Conservation (phyloP, 176 grass and related monocot genomes). For the Zoysia japonica region DNA sequence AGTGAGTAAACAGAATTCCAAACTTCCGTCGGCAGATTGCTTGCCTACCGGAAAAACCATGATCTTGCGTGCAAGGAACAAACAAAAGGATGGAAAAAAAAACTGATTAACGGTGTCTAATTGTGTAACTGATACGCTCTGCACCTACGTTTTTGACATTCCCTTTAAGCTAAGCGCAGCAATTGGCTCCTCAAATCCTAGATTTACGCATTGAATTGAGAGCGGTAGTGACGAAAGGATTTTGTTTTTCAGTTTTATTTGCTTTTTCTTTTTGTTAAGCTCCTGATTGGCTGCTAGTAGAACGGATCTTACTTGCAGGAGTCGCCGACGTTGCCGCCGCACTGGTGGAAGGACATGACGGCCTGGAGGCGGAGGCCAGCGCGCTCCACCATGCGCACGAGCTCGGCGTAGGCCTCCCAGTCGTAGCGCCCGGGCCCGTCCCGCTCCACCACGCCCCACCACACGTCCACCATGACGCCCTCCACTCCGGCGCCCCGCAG, state of each 20-base stretch:
- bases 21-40: background rate
- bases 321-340: constrained; percentile 92
- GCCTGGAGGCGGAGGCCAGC: constrained; percentile 80
- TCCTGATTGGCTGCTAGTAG: background rate
- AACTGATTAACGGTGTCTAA: background rate
- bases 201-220: background rate
- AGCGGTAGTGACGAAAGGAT: background rate
- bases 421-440: constrained; percentile 67
- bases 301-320: constrained; percentile 72
- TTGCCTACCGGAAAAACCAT: background rate
- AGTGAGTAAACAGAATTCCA: no score
- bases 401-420: constrained; percentile 86
- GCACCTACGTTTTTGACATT: background rate
- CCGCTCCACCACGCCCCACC: constrained; percentile 91
- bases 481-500: constrained; percentile 80
- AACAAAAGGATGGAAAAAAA: background rate
- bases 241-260: background rate
- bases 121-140: background rate
- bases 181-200: background rate
- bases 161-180: background rate
- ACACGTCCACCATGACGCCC: constrained; percentile 96
- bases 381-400: constrained; percentile 80
- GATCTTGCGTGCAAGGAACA: constrained; percentile 41
- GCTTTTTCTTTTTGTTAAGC: background rate
- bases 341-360: constrained; percentile 98